Evolutionary conservation across 352 stramenopile species (phyloP), one percentile per base, ranked within the genome.

Genomic region (Phytophthora ohioensis): DNA sequence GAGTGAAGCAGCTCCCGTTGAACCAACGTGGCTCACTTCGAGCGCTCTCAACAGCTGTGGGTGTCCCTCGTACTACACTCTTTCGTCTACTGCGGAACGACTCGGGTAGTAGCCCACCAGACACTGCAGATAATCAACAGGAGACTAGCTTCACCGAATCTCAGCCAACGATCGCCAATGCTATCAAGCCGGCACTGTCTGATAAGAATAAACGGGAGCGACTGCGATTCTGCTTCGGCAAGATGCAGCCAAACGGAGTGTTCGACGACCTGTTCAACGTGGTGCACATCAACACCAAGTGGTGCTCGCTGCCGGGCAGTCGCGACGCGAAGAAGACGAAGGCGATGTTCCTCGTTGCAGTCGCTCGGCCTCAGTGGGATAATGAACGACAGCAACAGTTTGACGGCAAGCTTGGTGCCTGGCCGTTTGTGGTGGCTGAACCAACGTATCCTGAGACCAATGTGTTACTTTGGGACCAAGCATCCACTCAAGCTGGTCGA

Each of bases 281-380:
- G 12, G 73, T 81, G 36, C 76, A 84, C 48, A 69, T 84, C 8
- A 80, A 84, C 39, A 75, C 73, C 58, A 83, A 82, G 47, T 81
- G 67, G 73, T 79, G 70, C 48, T 67, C 48, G 17, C 39, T 84
- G 4, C 69, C 59, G 8, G 59, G 67, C 15, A 56, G 39, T 39
- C 58, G 67, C 48, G 68, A 80, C 31, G 48, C 48, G n/a, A 79
- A 76, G 58, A 84, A 78, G 48, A 67, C 53, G 10, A 78, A 76
- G 45, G 73, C 73, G 27, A 82, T 82, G 76, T 81, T 84, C 39
- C 66, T 87, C 2, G 52, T 74, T 42, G 79, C 73, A 43, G 68
- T 87, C 13, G 74, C 76, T 53, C 64, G 76, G 57, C 79, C 76
- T 17, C 76, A 81, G 55, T 87, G 72, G 69, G 77, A 84, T 54